These are phyloP conservation scores for Metarhizium humberi DNA, from an alignment of 2,329 filamentous ascomycete genomes.

Conservation along the genomic window DNA sequence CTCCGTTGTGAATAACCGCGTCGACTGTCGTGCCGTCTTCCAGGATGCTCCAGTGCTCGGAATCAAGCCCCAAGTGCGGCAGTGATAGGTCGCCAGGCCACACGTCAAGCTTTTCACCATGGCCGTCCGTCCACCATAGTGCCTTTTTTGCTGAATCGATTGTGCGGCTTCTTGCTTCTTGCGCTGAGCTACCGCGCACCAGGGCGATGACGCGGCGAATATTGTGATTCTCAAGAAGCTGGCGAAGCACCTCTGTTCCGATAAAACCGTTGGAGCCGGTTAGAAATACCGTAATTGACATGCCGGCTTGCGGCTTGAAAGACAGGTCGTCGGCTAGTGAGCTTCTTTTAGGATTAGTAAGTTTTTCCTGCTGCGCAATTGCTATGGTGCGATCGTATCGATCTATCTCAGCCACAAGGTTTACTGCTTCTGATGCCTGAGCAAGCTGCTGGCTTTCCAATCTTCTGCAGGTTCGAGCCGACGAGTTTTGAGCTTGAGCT, in stretches of 20 bases:
- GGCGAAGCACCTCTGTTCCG: slow-evolving; percentile 7
- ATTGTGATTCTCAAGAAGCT: slow-evolving; percentile 3
- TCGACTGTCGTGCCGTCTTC: neutral
- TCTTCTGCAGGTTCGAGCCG: no score
- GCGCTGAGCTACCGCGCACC: neutral
- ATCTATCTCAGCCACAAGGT: no score
- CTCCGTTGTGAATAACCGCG: slow-evolving; percentile 10
- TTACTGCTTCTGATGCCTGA: no score
- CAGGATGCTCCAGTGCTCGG: neutral
- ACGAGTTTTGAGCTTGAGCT: no score
- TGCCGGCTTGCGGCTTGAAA: neutral
- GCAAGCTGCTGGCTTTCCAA: no score
- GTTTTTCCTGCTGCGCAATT: no score
- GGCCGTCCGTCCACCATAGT: slow-evolving; percentile 5
- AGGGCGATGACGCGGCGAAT: slow-evolving; percentile 4
- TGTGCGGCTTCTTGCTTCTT: slow-evolving; percentile 1
- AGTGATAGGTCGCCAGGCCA: slow-evolving; percentile 5
- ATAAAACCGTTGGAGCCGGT: slow-evolving; percentile 8
- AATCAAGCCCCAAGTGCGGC: neutral
- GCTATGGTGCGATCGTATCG: no score
- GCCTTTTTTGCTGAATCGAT: slow-evolving; percentile 5
- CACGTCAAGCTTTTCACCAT: slow-evolving; percentile 6
- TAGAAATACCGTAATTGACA: slow-evolving; percentile 2
- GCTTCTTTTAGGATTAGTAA: no score
- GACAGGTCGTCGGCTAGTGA: neutral